A percentile compares a stretch with the other conserved stretches of the same genome.
Conservation (phyloP, 2,329 filamentous ascomycete species). For the Penicillium brasilianum region DNA sequence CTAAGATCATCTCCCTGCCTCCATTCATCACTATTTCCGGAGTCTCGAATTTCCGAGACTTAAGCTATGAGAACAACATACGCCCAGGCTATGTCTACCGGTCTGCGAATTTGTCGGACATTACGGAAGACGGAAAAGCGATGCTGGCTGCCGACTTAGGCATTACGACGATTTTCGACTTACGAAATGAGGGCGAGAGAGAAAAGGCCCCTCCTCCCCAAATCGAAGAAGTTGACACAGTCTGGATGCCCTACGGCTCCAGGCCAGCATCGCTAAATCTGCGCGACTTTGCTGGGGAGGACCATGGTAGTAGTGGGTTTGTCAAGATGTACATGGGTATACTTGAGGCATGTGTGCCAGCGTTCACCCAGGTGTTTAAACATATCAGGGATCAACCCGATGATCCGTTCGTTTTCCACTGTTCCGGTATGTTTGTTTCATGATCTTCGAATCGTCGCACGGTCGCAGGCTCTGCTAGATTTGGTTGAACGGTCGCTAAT, state of each 20-base stretch:
- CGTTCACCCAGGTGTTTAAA: constrained; percentile 64
- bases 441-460: neutral
- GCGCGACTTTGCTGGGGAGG: constrained; percentile 49
- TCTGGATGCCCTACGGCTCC: constrained; percentile 57
- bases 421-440: constrained; percentile 44
- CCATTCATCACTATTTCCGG: constrained; percentile 36
- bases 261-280: constrained; percentile 36
- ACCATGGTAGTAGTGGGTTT: constrained; percentile 66
- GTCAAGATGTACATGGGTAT: constrained; percentile 71
- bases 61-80: constrained; percentile 42
- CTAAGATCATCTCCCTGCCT: constrained; percentile 31
- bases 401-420: constrained; percentile 69
- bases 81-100: constrained; percentile 66
- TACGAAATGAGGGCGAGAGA: constrained; percentile 61
- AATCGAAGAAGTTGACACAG: constrained; percentile 62
- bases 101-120: constrained; percentile 67
- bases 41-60: constrained; percentile 36
- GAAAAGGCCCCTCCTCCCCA: constrained; percentile 54
- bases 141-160: constrained; percentile 59
- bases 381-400: constrained; percentile 58
- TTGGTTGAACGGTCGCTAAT: neutral
- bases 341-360: constrained; percentile 64
- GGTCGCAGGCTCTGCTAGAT: neutral
- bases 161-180: constrained; percentile 70
- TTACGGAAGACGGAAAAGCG: constrained; percentile 60